phyloP scores from a whole-genome alignment of 768 basidiomycete species.

The Mycena polygramma region DNA sequence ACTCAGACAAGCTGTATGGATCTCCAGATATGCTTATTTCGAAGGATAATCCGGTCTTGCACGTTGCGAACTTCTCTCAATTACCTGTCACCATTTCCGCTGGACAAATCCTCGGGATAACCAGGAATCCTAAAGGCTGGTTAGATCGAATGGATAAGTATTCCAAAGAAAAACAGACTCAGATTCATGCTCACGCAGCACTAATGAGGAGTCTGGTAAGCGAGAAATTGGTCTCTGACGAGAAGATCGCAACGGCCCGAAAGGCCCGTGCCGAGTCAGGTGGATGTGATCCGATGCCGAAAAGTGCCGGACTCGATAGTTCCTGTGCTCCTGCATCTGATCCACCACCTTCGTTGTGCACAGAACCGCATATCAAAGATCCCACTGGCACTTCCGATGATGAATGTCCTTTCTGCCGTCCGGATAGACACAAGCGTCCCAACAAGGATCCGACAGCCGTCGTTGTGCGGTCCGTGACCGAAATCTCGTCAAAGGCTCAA shows the following conservation, averaged over 20 bases:
- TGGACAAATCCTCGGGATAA: conserved; percentile 33
- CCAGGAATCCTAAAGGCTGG: conserved; percentile 9
- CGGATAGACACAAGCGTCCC: too few relatives aligned
- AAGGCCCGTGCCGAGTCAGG: too few relatives aligned
- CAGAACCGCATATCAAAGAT: too few relatives aligned
- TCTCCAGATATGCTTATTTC: conserved; percentile 34
- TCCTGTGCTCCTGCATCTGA: too few relatives aligned
- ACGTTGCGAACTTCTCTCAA: conserved; percentile 11
- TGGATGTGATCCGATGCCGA: too few relatives aligned
- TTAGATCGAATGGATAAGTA: background rate
- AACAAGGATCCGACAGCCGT: too few relatives aligned
- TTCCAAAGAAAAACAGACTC: background rate
- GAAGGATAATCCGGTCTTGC: background rate
- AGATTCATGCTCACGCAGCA: background rate
- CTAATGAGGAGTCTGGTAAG: background rate
- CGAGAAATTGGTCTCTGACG: too few relatives aligned
- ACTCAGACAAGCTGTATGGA: conserved; percentile 22
- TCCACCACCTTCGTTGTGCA: too few relatives aligned
- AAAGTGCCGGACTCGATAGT: too few relatives aligned
- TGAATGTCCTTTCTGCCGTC: too few relatives aligned
- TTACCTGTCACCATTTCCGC: conserved; percentile 9
- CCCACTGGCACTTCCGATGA: too few relatives aligned
- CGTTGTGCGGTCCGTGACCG: background rate
- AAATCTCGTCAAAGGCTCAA: conserved; percentile 14
- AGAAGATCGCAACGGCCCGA: background rate